Base-by-base conservation (phyloP, 2,329 filamentous ascomycete species). In the Aspergillus versicolor region DNA sequence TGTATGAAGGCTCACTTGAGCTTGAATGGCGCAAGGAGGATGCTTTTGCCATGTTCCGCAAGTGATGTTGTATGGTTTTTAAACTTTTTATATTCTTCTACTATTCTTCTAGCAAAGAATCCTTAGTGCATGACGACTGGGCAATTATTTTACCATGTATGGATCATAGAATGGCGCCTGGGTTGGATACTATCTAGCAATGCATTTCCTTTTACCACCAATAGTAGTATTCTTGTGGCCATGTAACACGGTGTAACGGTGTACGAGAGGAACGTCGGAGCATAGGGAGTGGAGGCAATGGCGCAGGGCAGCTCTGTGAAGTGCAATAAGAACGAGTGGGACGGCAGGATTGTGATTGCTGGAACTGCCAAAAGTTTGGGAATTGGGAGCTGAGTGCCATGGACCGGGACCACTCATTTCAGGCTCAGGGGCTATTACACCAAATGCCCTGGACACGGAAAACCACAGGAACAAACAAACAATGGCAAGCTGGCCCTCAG, bases 11-110 rank as follows among this genome's bases (percentile, higher is more conserved):
- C 11, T 70, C 75, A 56, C 58, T 80, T 66, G 78, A 80, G 41
- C 67, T 79, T 51, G 77, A 79, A 24, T 80, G 77, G 78, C 72
- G 72, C 52, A 77, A 75, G 68, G 78, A 79, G 62, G 78, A 80
- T 50, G 72, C 71, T 15, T 63, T 64, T 34, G 67, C 71, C 22
- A 73, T 78, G 67, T 79, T 80, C 64, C 73, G 70, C 61, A 71
- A 71, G 62, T 76, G 64, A 69, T 53, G 30, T 30, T 55, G 50
- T 21, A 51, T 58, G 22, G 8, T 30, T 52, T 50, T 52, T 49
- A 49, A 47, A 47, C 50, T 59, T 44, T 44, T 40, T 57, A 27
- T 45, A 55, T 30, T 21, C 21, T 21, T 21, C 21, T 21, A 21
- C 21, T 19, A 27, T 40, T 47, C 37, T 19, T 58, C 43, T 53